Percentiles rank a stretch among this genome's conserved stretches.
Conservation (phyloP, 2,329 filamentous ascomycete genomes). For the Pezicula radicicola region DNA sequence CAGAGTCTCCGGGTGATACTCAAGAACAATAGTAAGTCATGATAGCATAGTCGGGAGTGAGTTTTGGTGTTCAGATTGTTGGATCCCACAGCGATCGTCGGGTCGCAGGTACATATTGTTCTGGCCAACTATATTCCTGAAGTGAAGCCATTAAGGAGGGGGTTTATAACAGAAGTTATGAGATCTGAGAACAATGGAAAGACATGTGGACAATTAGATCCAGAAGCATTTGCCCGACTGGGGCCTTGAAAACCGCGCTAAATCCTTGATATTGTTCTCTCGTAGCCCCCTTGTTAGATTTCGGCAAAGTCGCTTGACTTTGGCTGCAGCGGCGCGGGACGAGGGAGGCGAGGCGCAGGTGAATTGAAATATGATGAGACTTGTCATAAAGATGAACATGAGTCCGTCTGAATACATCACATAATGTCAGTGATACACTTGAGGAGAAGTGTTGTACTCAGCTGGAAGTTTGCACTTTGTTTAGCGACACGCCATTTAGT, state of each 20-base stretch:
- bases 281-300: slow-evolving; percentile 4
- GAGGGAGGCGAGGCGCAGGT: no score
- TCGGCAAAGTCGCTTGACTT: neutral
- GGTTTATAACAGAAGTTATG: neutral
- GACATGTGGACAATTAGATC: slow-evolving; percentile 7
- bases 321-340: neutral
- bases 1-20: neutral
- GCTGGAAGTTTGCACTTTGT: no score
- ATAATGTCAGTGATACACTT: no score
- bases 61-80: neutral
- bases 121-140: neutral
- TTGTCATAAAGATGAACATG: no score
- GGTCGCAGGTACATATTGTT: neutral
- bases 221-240: slow-evolving; percentile 4
- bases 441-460: no score
- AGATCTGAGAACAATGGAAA: neutral
- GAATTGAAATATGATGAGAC: no score
- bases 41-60: neutral
- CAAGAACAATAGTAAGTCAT: neutral
- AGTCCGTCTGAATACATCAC: no score
- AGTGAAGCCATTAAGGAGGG: neutral
- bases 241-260: neutral
- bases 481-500: no score
- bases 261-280: slow-evolving; percentile 22
- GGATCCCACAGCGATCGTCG: neutral